Percentiles rank a stretch among this genome's conserved stretches.
Evolutionary conservation across 2,329 filamentous ascomycete species (phyloP).

Genomic region (Stagonosporopsis chrysanthemi): DNA sequence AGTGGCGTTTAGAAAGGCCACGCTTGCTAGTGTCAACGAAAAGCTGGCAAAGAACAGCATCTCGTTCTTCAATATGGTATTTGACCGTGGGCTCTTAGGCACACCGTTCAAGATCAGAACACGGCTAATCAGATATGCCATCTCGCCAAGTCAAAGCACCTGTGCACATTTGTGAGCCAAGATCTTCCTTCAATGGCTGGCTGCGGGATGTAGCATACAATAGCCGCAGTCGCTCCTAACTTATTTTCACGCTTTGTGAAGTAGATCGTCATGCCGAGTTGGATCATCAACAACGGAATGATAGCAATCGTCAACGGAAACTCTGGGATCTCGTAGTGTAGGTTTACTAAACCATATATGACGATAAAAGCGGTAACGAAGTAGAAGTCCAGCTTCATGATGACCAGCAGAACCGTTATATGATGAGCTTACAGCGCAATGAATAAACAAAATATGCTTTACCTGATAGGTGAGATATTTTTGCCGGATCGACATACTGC

Average conservation of each 20-base stretch:
- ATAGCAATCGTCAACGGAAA: slow-evolving; percentile 34
- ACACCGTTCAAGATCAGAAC: slow-evolving; percentile 28
- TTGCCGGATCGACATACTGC: slow-evolving; percentile 12
- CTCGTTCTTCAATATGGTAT: slow-evolving; percentile 30
- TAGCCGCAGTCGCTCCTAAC: slow-evolving; percentile 18
- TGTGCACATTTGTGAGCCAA: not conserved
- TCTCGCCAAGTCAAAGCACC: slow-evolving; percentile 26
- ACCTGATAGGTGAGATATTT: slow-evolving; percentile 26
- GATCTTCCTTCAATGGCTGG: no score
- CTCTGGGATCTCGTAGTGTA: slow-evolving; percentile 33
- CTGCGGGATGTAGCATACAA: slow-evolving; percentile 20
- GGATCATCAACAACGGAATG: slow-evolving; percentile 29
- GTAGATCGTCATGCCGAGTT: slow-evolving; percentile 21
- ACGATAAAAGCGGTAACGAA: slow-evolving; percentile 34
- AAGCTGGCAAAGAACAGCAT: slow-evolving; percentile 31
- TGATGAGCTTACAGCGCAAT: not conserved
- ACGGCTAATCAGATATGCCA: slow-evolving; percentile 31
- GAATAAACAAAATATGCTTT: not conserved
- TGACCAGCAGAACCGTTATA: slow-evolving; percentile 26
- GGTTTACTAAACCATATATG: slow-evolving; percentile 30
- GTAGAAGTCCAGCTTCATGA: slow-evolving; percentile 29
- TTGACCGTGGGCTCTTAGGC: slow-evolving; percentile 5
- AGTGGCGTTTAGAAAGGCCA: slow-evolving; percentile 12
- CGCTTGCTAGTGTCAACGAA: slow-evolving; percentile 15
- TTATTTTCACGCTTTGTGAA: slow-evolving; percentile 23